Evolutionary conservation across 345 rosid genomes (phyloP).

Genomic region (Clausena lansium): DNA sequence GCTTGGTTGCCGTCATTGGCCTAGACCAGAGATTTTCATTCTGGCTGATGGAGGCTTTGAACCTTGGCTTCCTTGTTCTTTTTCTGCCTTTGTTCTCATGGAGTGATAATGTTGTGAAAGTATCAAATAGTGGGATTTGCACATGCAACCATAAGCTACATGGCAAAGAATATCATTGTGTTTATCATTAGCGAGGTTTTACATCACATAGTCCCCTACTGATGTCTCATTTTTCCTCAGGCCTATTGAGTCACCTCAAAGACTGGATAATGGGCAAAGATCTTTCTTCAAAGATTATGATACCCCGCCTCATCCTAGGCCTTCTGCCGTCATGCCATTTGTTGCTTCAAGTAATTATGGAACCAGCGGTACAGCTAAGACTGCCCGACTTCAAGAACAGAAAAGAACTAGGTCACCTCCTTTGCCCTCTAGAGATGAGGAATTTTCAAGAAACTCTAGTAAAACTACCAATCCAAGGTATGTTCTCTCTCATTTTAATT

Average conservation of each 20-base stretch:
- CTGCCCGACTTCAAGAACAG: slow-evolving; percentile 55
- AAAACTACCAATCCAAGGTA: slow-evolving; percentile 32
- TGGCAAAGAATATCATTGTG: neutral
- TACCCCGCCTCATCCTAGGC: slow-evolving; percentile 32
- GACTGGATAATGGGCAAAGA: slow-evolving; percentile 41
- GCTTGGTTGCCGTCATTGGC: neutral
- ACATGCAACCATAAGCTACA: neutral
- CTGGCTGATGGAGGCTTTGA: too few species aligned
- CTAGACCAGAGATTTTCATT: neutral
- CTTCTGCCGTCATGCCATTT: slow-evolving; percentile 50
- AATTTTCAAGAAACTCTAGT: slow-evolving; percentile 30
- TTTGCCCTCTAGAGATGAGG: slow-evolving; percentile 31
- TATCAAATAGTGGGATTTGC: neutral
- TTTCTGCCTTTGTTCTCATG: neutral
- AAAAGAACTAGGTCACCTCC: slow-evolving; percentile 54
- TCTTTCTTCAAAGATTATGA: slow-evolving; percentile 34
- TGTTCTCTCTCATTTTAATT: slow-evolving; percentile 15
- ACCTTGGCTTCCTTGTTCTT: too few species aligned
- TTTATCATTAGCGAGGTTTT: neutral
- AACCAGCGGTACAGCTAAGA: slow-evolving; percentile 49
- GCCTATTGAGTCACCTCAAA: slow-evolving; percentile 41
- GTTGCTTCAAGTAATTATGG: slow-evolving; percentile 57
- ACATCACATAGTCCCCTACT: neutral
- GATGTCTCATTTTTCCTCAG: slow-evolving; percentile 34
- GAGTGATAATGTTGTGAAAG: neutral